Evolutionary conservation across 768 basidiomycete species (phyloP).

Genomic region (Agrocybe chaxingu): DNA sequence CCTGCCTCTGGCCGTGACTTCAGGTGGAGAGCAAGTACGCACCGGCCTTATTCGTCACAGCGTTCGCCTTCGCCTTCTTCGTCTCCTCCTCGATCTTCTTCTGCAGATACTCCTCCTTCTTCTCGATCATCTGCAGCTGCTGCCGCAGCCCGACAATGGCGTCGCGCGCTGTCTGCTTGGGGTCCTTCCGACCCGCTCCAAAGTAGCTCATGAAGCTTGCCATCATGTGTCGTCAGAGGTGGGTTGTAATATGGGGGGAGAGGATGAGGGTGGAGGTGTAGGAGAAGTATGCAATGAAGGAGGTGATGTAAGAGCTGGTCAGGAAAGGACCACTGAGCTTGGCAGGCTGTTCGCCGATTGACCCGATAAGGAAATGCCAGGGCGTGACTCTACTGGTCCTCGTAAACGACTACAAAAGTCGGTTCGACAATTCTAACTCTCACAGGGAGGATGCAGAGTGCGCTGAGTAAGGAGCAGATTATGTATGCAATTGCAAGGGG

Average conservation of each 20-base stretch:
- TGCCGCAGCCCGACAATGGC: constrained; percentile 92
- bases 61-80: constrained; percentile 90
- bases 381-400: constrained; percentile 12
- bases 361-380: constrained; percentile 32
- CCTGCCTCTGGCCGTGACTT: background rate
- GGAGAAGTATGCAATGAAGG: constrained; percentile 6
- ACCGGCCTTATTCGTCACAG: constrained; percentile 92
- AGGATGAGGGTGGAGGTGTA: background rate
- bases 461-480: too few species aligned
- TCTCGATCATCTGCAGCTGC: constrained; percentile 96
- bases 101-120: constrained; percentile 96
- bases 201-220: constrained; percentile 86
- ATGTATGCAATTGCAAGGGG: constrained; percentile 1
- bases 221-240: constrained; percentile 45
- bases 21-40: constrained; percentile 29
- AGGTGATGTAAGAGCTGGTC: background rate
- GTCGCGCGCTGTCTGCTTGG: constrained; percentile 83
- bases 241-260: constrained; percentile 2
- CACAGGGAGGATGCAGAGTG: too few species aligned
- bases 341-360: constrained; percentile 23
- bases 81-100: constrained; percentile 96
- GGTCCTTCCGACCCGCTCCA: constrained; percentile 68
- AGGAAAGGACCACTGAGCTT: constrained; percentile 5
- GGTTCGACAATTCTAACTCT: background rate
- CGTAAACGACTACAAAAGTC: background rate